phyloP scores from a whole-genome alignment of 2,329 filamentous ascomycete genomes.

The Colletotrichum sidae region DNA sequence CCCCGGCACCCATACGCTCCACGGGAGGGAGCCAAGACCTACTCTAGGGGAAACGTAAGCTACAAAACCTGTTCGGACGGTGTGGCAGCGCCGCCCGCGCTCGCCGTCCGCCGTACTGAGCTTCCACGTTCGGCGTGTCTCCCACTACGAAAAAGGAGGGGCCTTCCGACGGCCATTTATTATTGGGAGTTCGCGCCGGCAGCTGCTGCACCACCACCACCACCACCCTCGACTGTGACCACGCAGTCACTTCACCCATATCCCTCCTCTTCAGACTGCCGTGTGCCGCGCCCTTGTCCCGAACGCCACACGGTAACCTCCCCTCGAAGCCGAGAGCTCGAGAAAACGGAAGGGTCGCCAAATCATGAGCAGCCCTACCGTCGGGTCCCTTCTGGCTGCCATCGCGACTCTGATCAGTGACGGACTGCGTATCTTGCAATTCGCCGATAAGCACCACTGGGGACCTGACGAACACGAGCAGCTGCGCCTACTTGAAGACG shows the following conservation, averaged over 20 bases:
- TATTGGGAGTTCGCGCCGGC: conserved; percentile 29
- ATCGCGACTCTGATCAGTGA: conserved; percentile 67
- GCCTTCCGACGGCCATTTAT: conserved; percentile 27
- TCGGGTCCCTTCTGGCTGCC: conserved; percentile 68
- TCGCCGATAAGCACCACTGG: conserved; percentile 70
- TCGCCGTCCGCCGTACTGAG: conserved; percentile 24
- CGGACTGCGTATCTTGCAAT: conserved; percentile 64
- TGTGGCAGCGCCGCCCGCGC: conserved; percentile 32
- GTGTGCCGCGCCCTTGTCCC: background rate
- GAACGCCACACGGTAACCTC: background rate
- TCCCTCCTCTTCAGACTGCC: conserved; percentile 22
- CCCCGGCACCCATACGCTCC: conserved; percentile 29
- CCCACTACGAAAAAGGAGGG: conserved; percentile 14
- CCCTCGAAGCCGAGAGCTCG: conserved; percentile 32
- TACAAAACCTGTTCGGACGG: conserved; percentile 36
- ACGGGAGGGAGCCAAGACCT: conserved; percentile 34
- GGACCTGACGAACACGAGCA: conserved; percentile 70
- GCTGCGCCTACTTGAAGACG: conserved; percentile 63
- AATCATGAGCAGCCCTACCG: conserved; percentile 60
- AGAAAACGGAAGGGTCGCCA: conserved; percentile 33
- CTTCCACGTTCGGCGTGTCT: conserved; percentile 14
- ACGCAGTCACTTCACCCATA: conserved; percentile 2
- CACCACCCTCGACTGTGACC: too few relatives aligned
- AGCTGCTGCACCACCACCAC: conserved; percentile 1
- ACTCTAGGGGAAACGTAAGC: conserved; percentile 36